Conservation (phyloP, 495 filamentous ascomycete species). For the Chaetomidium leptoderma region DNA sequence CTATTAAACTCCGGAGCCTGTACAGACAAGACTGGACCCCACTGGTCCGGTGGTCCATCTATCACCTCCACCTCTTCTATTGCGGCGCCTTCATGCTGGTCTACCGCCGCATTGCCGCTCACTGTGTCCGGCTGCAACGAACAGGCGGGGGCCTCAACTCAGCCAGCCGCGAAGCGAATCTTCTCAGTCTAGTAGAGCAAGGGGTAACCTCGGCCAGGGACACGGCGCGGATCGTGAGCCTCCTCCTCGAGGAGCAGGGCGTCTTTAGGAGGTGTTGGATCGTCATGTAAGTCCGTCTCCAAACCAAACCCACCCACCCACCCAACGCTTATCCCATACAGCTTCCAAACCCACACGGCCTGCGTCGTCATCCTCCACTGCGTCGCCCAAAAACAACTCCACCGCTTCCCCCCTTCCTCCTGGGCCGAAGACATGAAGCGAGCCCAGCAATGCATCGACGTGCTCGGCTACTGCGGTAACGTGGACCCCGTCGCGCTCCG, state of each 20-base stretch:
- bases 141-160: neutral
- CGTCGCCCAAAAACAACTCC: slow-evolving; percentile 29
- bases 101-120: slow-evolving; percentile 30
- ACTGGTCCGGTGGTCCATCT: slow-evolving; percentile 28
- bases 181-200: slow-evolving; percentile 15
- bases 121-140: slow-evolving; percentile 15
- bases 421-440: slow-evolving; percentile 28
- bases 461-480: slow-evolving; percentile 25
- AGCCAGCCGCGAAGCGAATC: neutral
- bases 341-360: slow-evolving; percentile 33
- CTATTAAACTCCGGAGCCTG: slow-evolving; percentile 19
- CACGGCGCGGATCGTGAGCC: slow-evolving; percentile 26
- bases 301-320: neutral
- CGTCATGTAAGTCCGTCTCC: slow-evolving; percentile 29
- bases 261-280: slow-evolving; percentile 34
- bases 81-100: slow-evolving; percentile 34
- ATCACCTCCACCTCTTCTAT: slow-evolving; percentile 33
- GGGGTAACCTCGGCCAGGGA: slow-evolving; percentile 27
- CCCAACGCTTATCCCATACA: neutral
- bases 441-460: slow-evolving; percentile 25
- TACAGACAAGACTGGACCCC: slow-evolving; percentile 9
- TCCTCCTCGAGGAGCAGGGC: slow-evolving; percentile 26
- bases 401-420: slow-evolving; percentile 17
- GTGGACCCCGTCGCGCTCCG: slow-evolving; percentile 25
- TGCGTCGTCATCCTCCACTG: slow-evolving; percentile 31